These are phyloP conservation scores for Sporisorium sorghi DNA, from an alignment of 1,284 basidiomycete species.

Conservation along the genomic window DNA sequence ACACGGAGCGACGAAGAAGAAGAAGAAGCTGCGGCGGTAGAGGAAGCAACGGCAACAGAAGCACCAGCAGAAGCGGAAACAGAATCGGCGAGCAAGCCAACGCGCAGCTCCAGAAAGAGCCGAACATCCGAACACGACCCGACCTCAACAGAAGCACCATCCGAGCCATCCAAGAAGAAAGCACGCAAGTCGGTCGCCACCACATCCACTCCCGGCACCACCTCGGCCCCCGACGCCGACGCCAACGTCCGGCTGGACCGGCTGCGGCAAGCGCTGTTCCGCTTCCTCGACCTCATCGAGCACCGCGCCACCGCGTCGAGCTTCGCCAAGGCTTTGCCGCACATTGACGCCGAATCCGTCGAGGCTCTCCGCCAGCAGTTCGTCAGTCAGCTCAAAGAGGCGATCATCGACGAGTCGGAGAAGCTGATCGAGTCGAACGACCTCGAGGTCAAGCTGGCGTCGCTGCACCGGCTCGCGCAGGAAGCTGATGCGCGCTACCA, in stretches of 20 bases:
- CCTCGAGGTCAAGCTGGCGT: slow-evolving; percentile 47
- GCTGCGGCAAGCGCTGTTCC: slow-evolving; percentile 53
- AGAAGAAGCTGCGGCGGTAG: slow-evolving; percentile 15
- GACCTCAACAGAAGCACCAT: neutral
- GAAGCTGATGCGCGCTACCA: slow-evolving; percentile 58
- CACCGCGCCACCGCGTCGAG: slow-evolving; percentile 50
- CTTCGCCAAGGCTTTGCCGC: slow-evolving; percentile 51
- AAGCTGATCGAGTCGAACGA: slow-evolving; percentile 54
- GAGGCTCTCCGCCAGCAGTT: slow-evolving; percentile 55
- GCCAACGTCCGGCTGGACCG: slow-evolving; percentile 51
- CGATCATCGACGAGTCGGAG: slow-evolving; percentile 54
- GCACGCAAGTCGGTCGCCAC: slow-evolving; percentile 19
- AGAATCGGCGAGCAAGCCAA: slow-evolving; percentile 12
- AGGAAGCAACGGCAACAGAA: slow-evolving; percentile 5
- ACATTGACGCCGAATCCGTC: slow-evolving; percentile 42
- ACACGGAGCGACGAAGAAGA: slow-evolving; percentile 2
- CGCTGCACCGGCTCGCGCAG: slow-evolving; percentile 49
- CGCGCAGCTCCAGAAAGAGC: slow-evolving; percentile 16
- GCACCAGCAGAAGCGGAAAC: slow-evolving; percentile 10
- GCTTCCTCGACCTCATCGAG: slow-evolving; percentile 60
- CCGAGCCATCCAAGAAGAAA: slow-evolving; percentile 17
- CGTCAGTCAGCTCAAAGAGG: slow-evolving; percentile 54
- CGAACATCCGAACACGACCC: slow-evolving; percentile 12
- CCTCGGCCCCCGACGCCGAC: slow-evolving; percentile 13
- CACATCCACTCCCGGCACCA: neutral